Conservation (phyloP, 1,284 basidiomycete species). For the Porodaedalea pini region DNA sequence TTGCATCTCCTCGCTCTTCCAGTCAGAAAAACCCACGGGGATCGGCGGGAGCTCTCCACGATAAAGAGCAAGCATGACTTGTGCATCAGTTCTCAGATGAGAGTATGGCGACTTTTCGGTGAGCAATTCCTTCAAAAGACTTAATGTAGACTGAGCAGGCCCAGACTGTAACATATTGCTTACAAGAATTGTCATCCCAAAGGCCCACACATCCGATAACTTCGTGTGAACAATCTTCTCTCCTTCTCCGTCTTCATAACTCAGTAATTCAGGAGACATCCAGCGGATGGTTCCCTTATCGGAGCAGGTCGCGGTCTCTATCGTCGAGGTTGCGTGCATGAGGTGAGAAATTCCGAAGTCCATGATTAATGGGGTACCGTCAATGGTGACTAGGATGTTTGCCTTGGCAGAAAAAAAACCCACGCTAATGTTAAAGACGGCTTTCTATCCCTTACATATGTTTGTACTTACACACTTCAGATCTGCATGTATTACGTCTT, state of each 20-base stretch:
- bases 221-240: neutral
- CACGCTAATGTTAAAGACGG: too few relatives aligned
- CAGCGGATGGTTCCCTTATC: neutral
- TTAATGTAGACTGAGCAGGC: too few relatives aligned
- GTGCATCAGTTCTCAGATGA: neutral
- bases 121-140: neutral
- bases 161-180: neutral
- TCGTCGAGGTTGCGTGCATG: neutral
- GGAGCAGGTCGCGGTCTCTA: neutral
- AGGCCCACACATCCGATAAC: constrained; percentile 4
- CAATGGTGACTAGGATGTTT: too few relatives aligned
- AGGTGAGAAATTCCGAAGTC: constrained; percentile 4
- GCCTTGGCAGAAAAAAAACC: too few relatives aligned
- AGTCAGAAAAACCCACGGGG: too few relatives aligned
- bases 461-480: neutral
- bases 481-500: constrained; percentile 3
- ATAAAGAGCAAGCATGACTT: neutral
- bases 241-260: neutral
- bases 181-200: constrained; percentile 1
- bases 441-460: too few relatives aligned
- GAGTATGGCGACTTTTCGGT: neutral
- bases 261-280: neutral
- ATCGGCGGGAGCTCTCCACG: neutral
- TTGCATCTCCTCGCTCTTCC: too few relatives aligned
- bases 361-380: neutral